Evolutionary conservation across 192 early-diverging fungal species (phyloP), one percentile per base, ranked within the genome.

Genomic region (Rhizophlyctis rosea): DNA sequence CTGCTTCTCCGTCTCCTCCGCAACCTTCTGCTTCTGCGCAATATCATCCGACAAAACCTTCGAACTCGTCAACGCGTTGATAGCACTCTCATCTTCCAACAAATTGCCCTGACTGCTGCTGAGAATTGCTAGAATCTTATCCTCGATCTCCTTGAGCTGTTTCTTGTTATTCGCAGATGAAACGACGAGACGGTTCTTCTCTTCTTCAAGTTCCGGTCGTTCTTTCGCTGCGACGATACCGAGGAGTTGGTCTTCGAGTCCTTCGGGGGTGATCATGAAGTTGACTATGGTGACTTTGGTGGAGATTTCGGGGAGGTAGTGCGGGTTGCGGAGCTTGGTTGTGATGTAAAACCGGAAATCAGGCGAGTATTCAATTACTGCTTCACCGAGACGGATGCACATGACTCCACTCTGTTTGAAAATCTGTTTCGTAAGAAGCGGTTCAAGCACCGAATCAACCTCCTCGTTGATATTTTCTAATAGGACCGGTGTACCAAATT

Each of bases 181-280:
- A 14, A 84, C 57, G 11, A 84, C 82, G 5, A 84, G 63, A 27
- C 75, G 71, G 47, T 84, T 84, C 61, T 84, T 84, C 55, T 84
- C 82, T 52, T 84, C 82, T 70, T 84, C 82, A n/a, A 84, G 72
- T 53, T 84, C 82, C n/a, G 82, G 82, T 36, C 82, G 61, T 56
- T 84, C 82, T 68, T 76, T 82, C 4, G 82, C 82, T 1, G 82
- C 81, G 25, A 84, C 82, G 64, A 84, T 84, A 31, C 82, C 82
- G 21, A 84, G 54, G 34, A 84, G 67, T 55, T 84, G 82, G 57
- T 84, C 82, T 55, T 84, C 82, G 14, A 84, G 65, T 57, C 82
- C 82, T 59, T 84, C 82, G 21, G 76, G 78, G 2, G 82, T 84
- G 59, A 84, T 84, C 81, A 84, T 84, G 54, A 84, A 84, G 57